Evolutionary conservation across 331 rosid species (phyloP).

Genomic region (Malus hybrid): DNA sequence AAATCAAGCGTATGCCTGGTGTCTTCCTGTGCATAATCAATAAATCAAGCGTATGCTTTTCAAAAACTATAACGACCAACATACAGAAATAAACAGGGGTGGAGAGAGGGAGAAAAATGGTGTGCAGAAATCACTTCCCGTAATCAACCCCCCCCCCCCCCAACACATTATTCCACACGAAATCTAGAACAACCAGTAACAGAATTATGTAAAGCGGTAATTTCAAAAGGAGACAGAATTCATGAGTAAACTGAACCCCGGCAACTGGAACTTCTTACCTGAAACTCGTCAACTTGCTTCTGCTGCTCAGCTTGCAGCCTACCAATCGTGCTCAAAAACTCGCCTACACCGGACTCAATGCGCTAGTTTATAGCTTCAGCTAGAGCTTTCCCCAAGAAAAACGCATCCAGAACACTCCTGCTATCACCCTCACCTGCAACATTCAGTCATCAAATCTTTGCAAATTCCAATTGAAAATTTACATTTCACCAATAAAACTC

Average conservation of each 20-base stretch:
- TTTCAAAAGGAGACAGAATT: too few species aligned
- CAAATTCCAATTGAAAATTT: background rate
- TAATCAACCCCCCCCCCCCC: too few species aligned
- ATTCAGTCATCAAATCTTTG: background rate
- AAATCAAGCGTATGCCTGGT: background rate
- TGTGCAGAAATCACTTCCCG: too few species aligned
- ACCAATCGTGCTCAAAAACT: conserved; percentile 61
- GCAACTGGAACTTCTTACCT: conserved; percentile 28
- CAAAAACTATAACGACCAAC: background rate
- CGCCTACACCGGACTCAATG: conserved; percentile 74
- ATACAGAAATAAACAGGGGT: too few species aligned
- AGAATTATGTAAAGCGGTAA: background rate
- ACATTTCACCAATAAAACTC: background rate
- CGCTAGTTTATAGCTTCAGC: conserved; percentile 83
- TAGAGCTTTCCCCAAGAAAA: conserved; percentile 87
- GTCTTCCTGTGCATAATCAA: conserved; percentile 52
- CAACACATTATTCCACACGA: too few species aligned
- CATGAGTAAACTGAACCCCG: background rate
- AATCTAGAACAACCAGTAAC: background rate
- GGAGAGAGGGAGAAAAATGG: too few species aligned
- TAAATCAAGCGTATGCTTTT: background rate
- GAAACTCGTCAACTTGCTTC: conserved; percentile 62
- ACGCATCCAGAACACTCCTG: conserved; percentile 69
- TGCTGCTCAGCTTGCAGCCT: conserved; percentile 91
- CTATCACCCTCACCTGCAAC: conserved; percentile 60